phyloP scores from a whole-genome alignment of 345 rosid species.

The Melaleuca alternifolia region DNA sequence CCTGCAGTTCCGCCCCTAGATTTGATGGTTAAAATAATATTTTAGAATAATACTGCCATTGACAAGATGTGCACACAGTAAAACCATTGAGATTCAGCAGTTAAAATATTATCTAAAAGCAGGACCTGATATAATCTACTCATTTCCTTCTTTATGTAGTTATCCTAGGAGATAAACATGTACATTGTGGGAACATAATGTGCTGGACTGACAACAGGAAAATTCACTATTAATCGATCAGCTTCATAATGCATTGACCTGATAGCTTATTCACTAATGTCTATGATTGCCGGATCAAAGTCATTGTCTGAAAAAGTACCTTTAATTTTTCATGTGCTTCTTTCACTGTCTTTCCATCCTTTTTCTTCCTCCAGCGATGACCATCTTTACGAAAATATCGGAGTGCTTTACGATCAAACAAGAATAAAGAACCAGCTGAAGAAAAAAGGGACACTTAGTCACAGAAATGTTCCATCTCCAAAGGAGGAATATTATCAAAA shows the following conservation, averaged over 20 bases:
- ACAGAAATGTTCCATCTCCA: neutral
- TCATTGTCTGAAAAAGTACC: constrained; percentile 49
- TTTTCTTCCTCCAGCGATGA: constrained; percentile 92
- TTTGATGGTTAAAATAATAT: neutral
- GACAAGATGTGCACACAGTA: neutral
- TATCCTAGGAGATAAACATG: neutral
- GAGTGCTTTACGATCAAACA: constrained; percentile 78
- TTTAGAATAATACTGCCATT: neutral
- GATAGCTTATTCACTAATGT: neutral
- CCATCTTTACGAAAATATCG: constrained; percentile 89
- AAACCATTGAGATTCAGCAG: neutral
- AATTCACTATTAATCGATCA: neutral
- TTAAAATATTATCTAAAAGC: neutral
- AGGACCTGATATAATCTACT: neutral
- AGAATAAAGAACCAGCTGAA: constrained; percentile 79
- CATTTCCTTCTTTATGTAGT: neutral
- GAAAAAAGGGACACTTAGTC: constrained; percentile 9
- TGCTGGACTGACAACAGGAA: neutral
- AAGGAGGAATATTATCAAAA: neutral
- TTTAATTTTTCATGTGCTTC: constrained; percentile 99
- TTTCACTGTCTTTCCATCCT: constrained; percentile 86
- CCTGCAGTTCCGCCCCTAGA: neutral
- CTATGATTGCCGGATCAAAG: constrained; percentile 5
- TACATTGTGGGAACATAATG: neutral
- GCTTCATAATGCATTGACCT: neutral